Percentiles rank a stretch among this genome's conserved stretches.
These are phyloP conservation scores for Limonium bicolor DNA, from an alignment of 148 eudicot species.

Conservation along the genomic window DNA sequence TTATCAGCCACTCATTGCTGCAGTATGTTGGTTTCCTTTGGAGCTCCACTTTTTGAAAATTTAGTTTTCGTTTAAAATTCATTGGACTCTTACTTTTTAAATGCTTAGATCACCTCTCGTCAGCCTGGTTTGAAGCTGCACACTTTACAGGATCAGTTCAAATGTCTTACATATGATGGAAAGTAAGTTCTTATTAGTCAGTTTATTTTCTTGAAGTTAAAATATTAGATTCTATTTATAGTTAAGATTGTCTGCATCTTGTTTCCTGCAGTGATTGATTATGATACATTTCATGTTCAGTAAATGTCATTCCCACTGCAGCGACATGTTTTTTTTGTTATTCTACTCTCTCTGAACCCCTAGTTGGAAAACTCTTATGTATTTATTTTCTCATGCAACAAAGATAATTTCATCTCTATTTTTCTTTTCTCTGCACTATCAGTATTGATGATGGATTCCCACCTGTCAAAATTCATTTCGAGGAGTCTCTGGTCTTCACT, in stretches of 20 bases:
- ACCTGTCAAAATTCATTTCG: constrained; percentile 23
- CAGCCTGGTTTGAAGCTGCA: constrained; percentile 43
- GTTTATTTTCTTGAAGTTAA: no score
- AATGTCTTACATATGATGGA: constrained; percentile 48
- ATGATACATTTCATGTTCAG: neutral
- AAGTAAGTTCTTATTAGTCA: constrained; percentile 44
- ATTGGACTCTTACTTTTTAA: neutral
- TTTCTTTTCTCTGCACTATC: constrained; percentile 6
- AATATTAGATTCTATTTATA: no score
- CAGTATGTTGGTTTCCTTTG: constrained; percentile 21
- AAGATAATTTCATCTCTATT: neutral
- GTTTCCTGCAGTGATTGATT: neutral
- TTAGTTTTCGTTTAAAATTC: neutral
- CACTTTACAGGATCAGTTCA: constrained; percentile 48
- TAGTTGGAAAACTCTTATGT: neutral
- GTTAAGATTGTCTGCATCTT: no score
- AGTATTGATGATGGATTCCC: constrained; percentile 38
- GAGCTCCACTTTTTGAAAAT: constrained; percentile 1
- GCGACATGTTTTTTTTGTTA: neutral
- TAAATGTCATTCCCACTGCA: no score
- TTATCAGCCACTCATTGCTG: constrained; percentile 28
- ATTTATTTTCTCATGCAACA: no score
- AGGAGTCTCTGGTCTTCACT: constrained; percentile 20
- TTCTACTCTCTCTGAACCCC: neutral
- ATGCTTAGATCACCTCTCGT: constrained; percentile 32